Base-by-base conservation (phyloP, 2,329 filamentous ascomycete genomes). In the Metarhizium robertsii region DNA sequence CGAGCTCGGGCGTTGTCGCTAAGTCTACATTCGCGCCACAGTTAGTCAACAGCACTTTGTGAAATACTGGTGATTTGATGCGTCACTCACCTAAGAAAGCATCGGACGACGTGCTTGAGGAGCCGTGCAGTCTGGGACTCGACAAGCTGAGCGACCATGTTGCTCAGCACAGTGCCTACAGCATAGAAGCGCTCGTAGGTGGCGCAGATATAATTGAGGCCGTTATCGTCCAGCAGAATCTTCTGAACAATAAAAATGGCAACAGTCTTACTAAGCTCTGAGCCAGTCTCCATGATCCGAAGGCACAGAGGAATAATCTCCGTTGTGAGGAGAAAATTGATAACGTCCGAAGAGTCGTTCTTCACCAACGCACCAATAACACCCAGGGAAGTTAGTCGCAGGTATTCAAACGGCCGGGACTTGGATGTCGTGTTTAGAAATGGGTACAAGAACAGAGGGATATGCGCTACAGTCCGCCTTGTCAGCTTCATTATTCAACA, bases 221-320 rank as follows among this genome's bases (percentile, higher is more conserved):
- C 94, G 65, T 95, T 92, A 66, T 99, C 94, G 67, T 99, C 94
- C 2, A 99, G 82, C 53, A 99, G 76, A 30, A 99, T 99, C 79
- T 99, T 99, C 73, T 99, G 94, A 18, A 99, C 94, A 65, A 99
- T 99, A 76, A 99, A 99, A 65, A 99, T 99, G 57, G 94, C 94
- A 14, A 99, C 94, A 0, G 94, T 99, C 78, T 99, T 99, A 78
- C 91, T 96, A 58, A 99, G 81, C 73, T 99, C 94, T 0, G 92
- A 96, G 52, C 94, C 94, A 0, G 94, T 99, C 76, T 99, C 94
- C 94, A 99, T 99, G 67, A 99, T 99, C 58, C 94, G 86, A 48
- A 99, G 85, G 71, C 94, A 99, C 13, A 99, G 83, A 10, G 94
- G 94, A 57, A 99, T 99, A 63, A 99, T 99, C 74, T 99, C 94